These are phyloP conservation scores for Saturnispora serradocipensis DNA, from an alignment of 805 yeast species.

Conservation along the genomic window DNA sequence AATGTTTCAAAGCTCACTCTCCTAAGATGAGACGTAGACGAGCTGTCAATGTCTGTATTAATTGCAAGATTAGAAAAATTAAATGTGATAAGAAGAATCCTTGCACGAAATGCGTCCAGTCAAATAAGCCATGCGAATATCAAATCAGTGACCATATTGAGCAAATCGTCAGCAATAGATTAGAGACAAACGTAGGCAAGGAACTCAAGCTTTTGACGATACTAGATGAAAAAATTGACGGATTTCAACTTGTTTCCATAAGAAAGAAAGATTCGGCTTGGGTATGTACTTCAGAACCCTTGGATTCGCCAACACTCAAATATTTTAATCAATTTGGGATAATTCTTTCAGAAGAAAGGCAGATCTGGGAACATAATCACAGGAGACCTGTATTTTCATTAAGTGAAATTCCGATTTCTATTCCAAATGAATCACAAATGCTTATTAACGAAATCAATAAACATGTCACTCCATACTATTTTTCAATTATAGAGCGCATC, in stretches of 20 bases:
- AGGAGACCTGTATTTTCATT: background rate
- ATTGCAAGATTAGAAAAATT: slow-evolving; percentile 12
- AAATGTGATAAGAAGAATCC: slow-evolving; percentile 15
- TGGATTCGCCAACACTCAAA: background rate
- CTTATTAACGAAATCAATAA: slow-evolving; percentile 1
- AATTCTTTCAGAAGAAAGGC: background rate
- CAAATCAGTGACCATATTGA: background rate
- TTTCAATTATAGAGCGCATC: slow-evolving; percentile 13
- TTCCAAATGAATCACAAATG: background rate
- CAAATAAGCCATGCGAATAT: slow-evolving; percentile 1
- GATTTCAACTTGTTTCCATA: background rate
- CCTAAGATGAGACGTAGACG: slow-evolving; percentile 6
- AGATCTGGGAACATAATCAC: background rate
- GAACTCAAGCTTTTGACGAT: background rate
- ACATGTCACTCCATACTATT: slow-evolving; percentile 4
- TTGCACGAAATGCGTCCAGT: slow-evolving; percentile 11
- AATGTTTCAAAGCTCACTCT: no score
- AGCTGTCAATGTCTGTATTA: slow-evolving; percentile 8
- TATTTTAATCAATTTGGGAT: background rate
- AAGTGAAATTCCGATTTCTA: slow-evolving; percentile 3
- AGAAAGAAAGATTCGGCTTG: background rate
- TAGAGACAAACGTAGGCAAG: background rate
- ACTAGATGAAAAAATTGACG: background rate
- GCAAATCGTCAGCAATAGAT: background rate
- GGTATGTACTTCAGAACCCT: background rate